Base-by-base conservation (phyloP, 2,329 filamentous ascomycete species). In the Curvularia lunata region DNA sequence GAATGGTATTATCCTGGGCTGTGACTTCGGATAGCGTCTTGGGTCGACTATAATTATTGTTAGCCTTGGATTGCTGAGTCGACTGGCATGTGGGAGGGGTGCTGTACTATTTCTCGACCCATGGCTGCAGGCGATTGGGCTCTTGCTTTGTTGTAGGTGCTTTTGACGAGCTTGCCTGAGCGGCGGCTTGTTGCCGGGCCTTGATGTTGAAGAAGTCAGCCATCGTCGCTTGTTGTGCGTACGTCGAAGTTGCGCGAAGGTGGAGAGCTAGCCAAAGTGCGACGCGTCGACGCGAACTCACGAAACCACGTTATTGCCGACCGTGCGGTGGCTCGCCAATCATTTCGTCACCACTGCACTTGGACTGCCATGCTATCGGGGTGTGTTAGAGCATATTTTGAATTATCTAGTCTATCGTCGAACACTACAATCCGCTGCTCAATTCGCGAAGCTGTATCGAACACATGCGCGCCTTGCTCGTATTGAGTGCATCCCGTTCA, bases 61-160 rank as follows among this genome's bases (percentile, higher is more conserved):
- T 47, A 71, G 65, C 41, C 19, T 28, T 34, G 37, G 12, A 27
- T 18, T n/a, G 23, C 50, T 37, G 25, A 51, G 47, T 23, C 42
- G 40, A 23, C 19, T 12, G 23, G 1, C 34, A 19, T 25, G 41
- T 13, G 47, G 16, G 41, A 8, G 47, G 16, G 38, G 37, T 9
- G 62, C 19, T 75, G 55, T 82, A 97, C 94, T 97, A 98, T 91
- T 98, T 98, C 82, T 98, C 95, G 52, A 98, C 94, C 95, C 95
- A 99, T 70, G 95, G 95, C 73, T 97, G 94, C 67, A 88, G 83
- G 71, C 85, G 85, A 66, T 84, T 84, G 28, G 82, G 82, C 58
- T 90, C 86, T 73, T 86, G 89, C 71, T 82, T 84, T 57, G 81
- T 78, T 30, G 81, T 84, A 64, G 88, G 84, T 53, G 83, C 78